Conservation (phyloP, 202 grass and related monocot genomes). For the Sporobolus alterniflorus region DNA sequence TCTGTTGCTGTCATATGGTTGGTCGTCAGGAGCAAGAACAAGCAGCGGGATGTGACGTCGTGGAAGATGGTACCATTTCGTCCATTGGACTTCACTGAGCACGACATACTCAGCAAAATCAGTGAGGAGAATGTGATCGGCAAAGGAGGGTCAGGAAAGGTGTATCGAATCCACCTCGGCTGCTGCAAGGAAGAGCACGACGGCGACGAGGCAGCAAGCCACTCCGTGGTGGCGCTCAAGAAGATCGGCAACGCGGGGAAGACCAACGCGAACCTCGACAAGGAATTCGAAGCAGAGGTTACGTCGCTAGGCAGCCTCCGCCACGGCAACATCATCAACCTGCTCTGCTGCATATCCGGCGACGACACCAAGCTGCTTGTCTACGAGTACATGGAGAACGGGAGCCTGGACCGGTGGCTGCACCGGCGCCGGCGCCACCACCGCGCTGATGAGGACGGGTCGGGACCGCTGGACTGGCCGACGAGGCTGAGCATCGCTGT, state of each 20-base stretch:
- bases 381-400: constrained; percentile 2
- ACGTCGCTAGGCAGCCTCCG: neutral
- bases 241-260: constrained; percentile 2
- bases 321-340: neutral
- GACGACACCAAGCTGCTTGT: neutral
- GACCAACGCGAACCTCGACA: neutral
- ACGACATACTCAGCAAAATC: constrained; percentile 26
- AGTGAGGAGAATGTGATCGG: constrained; percentile 51
- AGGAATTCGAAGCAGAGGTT: neutral
- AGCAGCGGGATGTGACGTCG: neutral
- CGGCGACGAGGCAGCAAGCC: neutral
- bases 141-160: constrained; percentile 50
- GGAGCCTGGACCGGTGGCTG: neutral
- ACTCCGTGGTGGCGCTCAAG: neutral
- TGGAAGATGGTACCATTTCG: constrained; percentile 68
- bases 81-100: constrained; percentile 34
- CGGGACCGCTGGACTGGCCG: constrained; percentile 45
- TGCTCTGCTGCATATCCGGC: neutral
- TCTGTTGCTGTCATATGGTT: neutral
- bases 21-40: constrained; percentile 10
- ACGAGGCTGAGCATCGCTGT: constrained; percentile 47
- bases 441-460: neutral
- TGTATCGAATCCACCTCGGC: constrained; percentile 33
- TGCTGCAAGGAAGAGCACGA: neutral
- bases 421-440: neutral